Evolutionary conservation across 306 rosid genomes (phyloP), one percentile per base, ranked within the genome.

Genomic region (Cicer chorassanicum): DNA sequence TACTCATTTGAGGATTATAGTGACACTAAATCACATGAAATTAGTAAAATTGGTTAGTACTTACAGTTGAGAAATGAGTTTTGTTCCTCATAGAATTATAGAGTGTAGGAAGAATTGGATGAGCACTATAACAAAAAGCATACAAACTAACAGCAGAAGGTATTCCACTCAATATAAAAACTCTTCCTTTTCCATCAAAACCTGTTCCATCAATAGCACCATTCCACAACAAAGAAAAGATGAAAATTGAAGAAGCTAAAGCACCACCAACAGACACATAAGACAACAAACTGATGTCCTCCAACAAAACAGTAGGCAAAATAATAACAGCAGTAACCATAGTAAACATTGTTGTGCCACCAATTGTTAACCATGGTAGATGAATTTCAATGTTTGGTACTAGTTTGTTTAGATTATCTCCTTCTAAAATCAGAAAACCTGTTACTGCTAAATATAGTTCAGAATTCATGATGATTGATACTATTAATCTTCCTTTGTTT

Each of bases 241-340:
- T 62, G 45, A 91, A 88, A 46, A 91, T n/a, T 0, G 74, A 76
- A 59, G 97, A 89, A 19, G 97, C 98, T 2, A 88, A 75, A 65
- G 90, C 98, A 34, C 97, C 98, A 73, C 88, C 87, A 0, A 91
- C 97, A 40, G 96, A 93, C 11, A 93, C 82, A 66, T 81, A 91
- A 34, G 96, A 91, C n/a, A 93, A 82, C 73, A 93, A 57, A 81
- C 92, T 91, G 75, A 93, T 29, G 65, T 89, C 81, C 24, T 89
- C 89, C 2, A 93, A 77, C 93, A 93, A 87, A 59, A 93, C 85
- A 15, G 96, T 82, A 0, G 98, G 97, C 81, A 91, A 54, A 56
- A 93, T 84, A 48, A 87, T n/a, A 24, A 93, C 77, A 21, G 87
- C 86, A 19, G 88, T 83, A 46, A 91, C 4, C 18, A 93, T 54